These are phyloP conservation scores for Immersiella caudata DNA, from an alignment of 495 filamentous ascomycete genomes.

Conservation along the genomic window DNA sequence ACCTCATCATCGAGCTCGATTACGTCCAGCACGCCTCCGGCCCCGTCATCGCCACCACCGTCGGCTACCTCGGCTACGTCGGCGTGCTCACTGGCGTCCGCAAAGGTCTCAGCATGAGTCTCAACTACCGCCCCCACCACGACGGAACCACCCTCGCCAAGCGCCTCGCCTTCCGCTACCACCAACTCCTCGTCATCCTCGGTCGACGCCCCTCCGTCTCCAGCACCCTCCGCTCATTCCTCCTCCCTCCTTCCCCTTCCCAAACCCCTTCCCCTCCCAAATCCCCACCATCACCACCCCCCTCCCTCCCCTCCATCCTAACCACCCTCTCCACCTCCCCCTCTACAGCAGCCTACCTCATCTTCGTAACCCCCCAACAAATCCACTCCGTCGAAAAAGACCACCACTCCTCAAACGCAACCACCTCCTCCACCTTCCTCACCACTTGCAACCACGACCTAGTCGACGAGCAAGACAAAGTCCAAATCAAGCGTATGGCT, in stretches of 20 bases:
- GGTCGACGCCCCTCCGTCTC: slow-evolving; percentile 61
- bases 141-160: slow-evolving; percentile 36
- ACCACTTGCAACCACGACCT: slow-evolving; percentile 62
- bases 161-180: slow-evolving; percentile 32
- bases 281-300: slow-evolving; percentile 16
- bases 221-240: slow-evolving; percentile 52
- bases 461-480: slow-evolving; percentile 55
- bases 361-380: slow-evolving; percentile 52
- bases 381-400: slow-evolving; percentile 63
- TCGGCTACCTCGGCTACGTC: slow-evolving; percentile 67
- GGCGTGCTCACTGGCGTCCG: slow-evolving; percentile 64
- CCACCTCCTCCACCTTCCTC: slow-evolving; percentile 28
- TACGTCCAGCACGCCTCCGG: slow-evolving; percentile 44
- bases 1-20: slow-evolving; percentile 61
- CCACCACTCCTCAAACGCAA: slow-evolving; percentile 34
- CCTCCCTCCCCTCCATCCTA: slow-evolving; percentile 28
- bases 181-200: slow-evolving; percentile 59
- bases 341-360: slow-evolving; percentile 62
- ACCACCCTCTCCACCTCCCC: slow-evolving; percentile 38
- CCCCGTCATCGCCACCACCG: slow-evolving; percentile 56
- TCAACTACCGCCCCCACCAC: slow-evolving; percentile 68
- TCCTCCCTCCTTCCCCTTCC: slow-evolving; percentile 25
- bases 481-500: slow-evolving; percentile 36
- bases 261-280: background rate
- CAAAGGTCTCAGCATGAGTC: slow-evolving; percentile 57